These are phyloP conservation scores for Xerocomus spinulosus DNA, from an alignment of 768 basidiomycete species.

Conservation along the genomic window DNA sequence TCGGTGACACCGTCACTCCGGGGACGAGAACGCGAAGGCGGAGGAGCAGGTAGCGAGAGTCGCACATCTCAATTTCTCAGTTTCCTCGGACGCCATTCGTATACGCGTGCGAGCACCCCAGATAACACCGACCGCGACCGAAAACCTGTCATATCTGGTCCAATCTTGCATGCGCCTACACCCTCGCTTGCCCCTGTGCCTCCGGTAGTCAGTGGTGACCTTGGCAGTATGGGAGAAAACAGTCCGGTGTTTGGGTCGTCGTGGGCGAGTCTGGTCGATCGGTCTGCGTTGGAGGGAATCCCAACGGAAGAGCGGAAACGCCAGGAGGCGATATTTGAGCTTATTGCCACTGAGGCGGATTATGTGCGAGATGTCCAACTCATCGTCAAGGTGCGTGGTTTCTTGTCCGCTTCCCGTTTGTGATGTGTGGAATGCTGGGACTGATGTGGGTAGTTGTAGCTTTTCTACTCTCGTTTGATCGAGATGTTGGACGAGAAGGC, in stretches of 20 bases:
- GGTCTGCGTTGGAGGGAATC: slow-evolving; percentile 75
- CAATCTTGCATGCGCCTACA: slow-evolving; percentile 42
- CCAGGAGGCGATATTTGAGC: slow-evolving; percentile 95
- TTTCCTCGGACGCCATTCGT: slow-evolving; percentile 51
- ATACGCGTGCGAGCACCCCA: slow-evolving; percentile 43
- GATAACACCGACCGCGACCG: slow-evolving; percentile 40
- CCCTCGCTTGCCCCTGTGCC: slow-evolving; percentile 10
- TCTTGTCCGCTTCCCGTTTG: background rate
- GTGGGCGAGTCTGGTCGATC: slow-evolving; percentile 91
- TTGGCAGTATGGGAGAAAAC: slow-evolving; percentile 33
- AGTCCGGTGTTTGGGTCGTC: slow-evolving; percentile 69
- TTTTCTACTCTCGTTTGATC: slow-evolving; percentile 81
- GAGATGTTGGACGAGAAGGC: slow-evolving; percentile 70
- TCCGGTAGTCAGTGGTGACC: background rate
- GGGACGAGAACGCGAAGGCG: slow-evolving; percentile 19
- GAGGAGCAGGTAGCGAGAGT: slow-evolving; percentile 25
- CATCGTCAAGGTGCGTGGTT: slow-evolving; percentile 70
- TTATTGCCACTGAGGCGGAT: slow-evolving; percentile 84
- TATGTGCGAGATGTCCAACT: slow-evolving; percentile 92
- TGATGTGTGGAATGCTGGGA: background rate
- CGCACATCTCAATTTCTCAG: slow-evolving; percentile 50
- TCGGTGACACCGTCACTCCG: slow-evolving; percentile 29
- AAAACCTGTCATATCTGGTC: slow-evolving; percentile 61
- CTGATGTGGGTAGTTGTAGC: slow-evolving; percentile 36
- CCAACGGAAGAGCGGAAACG: slow-evolving; percentile 74